Evolutionary conservation across 345 rosid genomes (phyloP), one percentile per base, ranked within the genome.

Genomic region (Salix arbutifolia): DNA sequence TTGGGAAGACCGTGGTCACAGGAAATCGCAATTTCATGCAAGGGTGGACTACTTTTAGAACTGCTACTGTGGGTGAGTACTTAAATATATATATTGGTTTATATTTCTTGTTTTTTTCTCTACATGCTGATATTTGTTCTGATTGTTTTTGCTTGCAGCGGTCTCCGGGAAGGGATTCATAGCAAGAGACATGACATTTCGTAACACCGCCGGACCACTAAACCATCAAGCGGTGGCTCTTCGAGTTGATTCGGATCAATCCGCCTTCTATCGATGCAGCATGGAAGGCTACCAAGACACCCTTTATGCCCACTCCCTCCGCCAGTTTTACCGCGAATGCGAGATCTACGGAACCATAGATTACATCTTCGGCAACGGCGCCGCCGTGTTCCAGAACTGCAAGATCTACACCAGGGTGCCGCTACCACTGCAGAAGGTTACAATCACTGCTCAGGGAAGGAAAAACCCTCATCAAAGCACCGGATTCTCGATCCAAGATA

Each of bases 31-130:
- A 81, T 58, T 81, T 81, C 69, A 65, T 77, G 76, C 84, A 81
- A 65, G 84, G 84, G n/a, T 81, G 81, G 81, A 81, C 84, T 6
- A 74, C 84, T 2, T 82, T 82, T 56, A 75, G 84, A 77, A 82
- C 84, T 14, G 79, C 81, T 1, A 82, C 84, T 0, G 78, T 82
- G 4, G 84, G 84, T 82, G 21, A 82, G 84, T 76, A 19, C 42
- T 28, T 37, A 11, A 38, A 3, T 19, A 50, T 3, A 16, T 33
- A 50, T 3, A 14, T 33, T 4, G 23, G 21, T 56, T 8, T 5
- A 26, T 31, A 13, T 33, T 37, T 33, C 37, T 33, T 33, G 37
- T 5, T 33, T 33, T 33, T 31, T 33, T 19, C 6, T 58, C 62
- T 58, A 4, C 64, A 58, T 58, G 16, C 12, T n/a, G 64, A 58